Base-by-base conservation (phyloP, 345 rosid species). In the Eucalyptus erythrocorys region DNA sequence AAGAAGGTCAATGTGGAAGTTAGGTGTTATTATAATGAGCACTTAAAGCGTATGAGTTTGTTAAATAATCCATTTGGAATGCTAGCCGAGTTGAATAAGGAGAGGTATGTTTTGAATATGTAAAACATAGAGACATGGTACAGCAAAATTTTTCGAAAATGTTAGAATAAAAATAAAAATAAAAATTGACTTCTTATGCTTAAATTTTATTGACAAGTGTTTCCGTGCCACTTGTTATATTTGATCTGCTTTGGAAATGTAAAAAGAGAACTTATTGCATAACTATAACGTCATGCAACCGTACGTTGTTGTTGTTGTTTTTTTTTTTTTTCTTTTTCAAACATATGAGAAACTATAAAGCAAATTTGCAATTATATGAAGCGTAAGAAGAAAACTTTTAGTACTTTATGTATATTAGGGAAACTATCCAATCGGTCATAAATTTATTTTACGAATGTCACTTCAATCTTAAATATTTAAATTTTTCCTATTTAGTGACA, bases 391-490 rank as follows among this genome's bases (percentile, higher is more conserved):
- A 68, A 34, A 32, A 68, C 2, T 32, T 68, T 68, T 68, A 22
- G 84, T 21, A 21, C 47, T 21, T 11, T 21, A 37, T 76, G 81
- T 19, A 10, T 37, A 71, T 37, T 6, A 11, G 1, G 2, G 24
- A 40, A 40, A 6, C 4, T 2, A 21, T 22, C 1, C 47, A 10
- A 22, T 40, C 3, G 1, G 30, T 76, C 4, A 22, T 40, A 37
- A 40, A 76, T 15, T 40, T 76, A 6, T 40, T 42, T 2, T 10
- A 40, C 0, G 1, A 11, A 40, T 40, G 5, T 1, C 2, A 40
- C 7, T 76, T 37, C 1, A 37, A 1, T 21, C 5, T 5, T 11
- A 11, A 37, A 40, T 2, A 21, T 68, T 17, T 40, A 22, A 76
- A 11, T 76, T 76, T 37, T 3, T 1, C 5, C 3, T 11, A 76